Base-by-base conservation (phyloP, 129 eudicot genomes). In the Saussurea involucrata region DNA sequence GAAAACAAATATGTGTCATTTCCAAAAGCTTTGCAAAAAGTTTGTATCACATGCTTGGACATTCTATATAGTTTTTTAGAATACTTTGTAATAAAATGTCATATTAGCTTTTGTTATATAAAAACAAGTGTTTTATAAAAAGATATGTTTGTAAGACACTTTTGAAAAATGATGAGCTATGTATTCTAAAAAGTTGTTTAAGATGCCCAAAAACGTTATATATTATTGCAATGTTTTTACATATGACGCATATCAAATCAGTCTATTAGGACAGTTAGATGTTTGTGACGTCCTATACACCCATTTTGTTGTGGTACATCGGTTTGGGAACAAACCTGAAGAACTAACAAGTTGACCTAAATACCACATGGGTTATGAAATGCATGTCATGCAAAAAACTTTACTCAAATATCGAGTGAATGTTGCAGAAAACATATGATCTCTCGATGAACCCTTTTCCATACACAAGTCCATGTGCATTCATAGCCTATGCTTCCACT, bases 401-500 rank as follows among this genome's bases (percentile, higher is more conserved):
- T 55, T 24, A 44, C 55, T 12, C 2, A 10, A 11, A 44, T 44
- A 10, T 44, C 55, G 22, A 55, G 63, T 57, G 10, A 0, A 1
- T 0, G 25, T 18, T 57, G 25, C 0, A 58, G 25, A 7, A 13
- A n/a, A 58, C 25, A 58, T 58, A 8, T n/a, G 24, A 58, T 58
- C 12, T 58, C 20, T 58, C 8, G 13, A n/a, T 8, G 64, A 58
- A 58, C 9, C 63, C 63, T 18, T n/a, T 58, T 21, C 25, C 11
- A 21, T 58, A 5, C 10, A 18, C 25, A 18, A 21, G 64, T 58
- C 64, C 25, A 21, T 20, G 20, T 58, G 8, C 24, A 5, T 58
- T 58, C 11, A 58, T 6, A 58, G 64, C 36, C 20, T 42, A 69
- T 11, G 73, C 72, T 66, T 81, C 76, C 77, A 87, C 80, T 83